Evolutionary conservation across 2,329 filamentous ascomycete species (phyloP), one percentile per base, ranked within the genome.

Genomic region (Coleophoma cylindrospora): DNA sequence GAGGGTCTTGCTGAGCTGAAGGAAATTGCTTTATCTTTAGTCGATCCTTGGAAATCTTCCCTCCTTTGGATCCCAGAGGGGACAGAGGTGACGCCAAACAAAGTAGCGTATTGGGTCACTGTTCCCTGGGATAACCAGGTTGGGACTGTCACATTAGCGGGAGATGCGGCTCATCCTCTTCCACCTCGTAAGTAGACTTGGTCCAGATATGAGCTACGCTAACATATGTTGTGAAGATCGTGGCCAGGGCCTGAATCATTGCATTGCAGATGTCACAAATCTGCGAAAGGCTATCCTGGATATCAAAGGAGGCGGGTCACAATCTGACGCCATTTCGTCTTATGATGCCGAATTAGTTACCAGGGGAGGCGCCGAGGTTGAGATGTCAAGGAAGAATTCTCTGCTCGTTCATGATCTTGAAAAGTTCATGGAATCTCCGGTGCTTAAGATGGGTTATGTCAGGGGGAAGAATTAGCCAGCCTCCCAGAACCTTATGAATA

Each of bases 101-200:
- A 37, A 9, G 21, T 51, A 2, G 40, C 46, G 8, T 51, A 72
- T 54, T 65, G 68, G 55, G 67, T 66, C 0, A 64, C 61, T 21
- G 60, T 59, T 1, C 55, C 60, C 14, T 75, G 73, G 71, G 61
- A 70, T 49, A 72, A 72, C 44, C 60, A 56, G 13, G 59, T 61
- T 34, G 74, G 74, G 4, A 64, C 66, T 1, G 70, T 74, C 4
- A 74, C 74, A 1, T 61, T 80, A 1, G 65, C 72, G 4, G 76
- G 77, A 3, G 77, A 80, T 55, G 72, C 75, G 2, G 76, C 76
- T 0, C 76, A 80, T 58, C 72, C 76, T n/a, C 80, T 80, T 75
- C 76, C 75, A 14, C 47, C 46, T 27, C 49, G 36, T 38, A 2
- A 10, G 36, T 38, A n/a, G 36, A 7, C 36, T 38, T 10, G 9